phyloP scores from a whole-genome alignment of 2,329 filamentous ascomycete genomes.

The Fusarium sp. region DNA sequence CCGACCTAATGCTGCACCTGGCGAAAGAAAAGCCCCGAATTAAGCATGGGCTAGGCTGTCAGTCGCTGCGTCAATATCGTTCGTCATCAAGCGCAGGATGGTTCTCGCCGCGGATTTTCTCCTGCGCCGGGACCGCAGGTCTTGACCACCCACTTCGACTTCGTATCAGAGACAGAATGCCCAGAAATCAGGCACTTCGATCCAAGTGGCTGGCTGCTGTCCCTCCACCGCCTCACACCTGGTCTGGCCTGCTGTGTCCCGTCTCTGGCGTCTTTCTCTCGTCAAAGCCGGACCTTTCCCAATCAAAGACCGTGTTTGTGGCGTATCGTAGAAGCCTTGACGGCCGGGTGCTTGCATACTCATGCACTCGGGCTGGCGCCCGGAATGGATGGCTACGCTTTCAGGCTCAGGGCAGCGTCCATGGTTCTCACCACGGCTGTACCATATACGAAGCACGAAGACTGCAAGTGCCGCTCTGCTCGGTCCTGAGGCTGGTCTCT shows the following conservation, averaged over 20 bases:
- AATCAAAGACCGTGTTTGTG: conserved; percentile 60
- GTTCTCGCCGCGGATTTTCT: conserved; percentile 15
- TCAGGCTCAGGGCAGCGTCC: conserved; percentile 40
- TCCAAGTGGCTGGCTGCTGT: conserved; percentile 35
- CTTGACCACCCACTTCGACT: conserved; percentile 19
- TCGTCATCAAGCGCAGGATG: conserved; percentile 13
- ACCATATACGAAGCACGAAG: conserved; percentile 27
- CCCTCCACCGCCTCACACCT: conserved; percentile 34
- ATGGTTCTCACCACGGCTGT: conserved; percentile 18
- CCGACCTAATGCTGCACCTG: background rate
- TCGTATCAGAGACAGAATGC: conserved; percentile 37
- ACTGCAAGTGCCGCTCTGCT: conserved; percentile 31
- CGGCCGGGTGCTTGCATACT: conserved; percentile 63
- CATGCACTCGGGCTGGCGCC: conserved; percentile 50
- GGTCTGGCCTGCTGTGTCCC: conserved; percentile 45
- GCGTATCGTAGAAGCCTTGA: conserved; percentile 60
- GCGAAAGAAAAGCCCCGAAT: conserved; percentile 25
- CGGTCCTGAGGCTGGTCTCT: conserved; percentile 24
- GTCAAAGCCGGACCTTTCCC: conserved; percentile 49
- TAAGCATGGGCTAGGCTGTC: conserved; percentile 15
- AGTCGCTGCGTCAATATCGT: conserved; percentile 24
- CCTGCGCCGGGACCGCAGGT: conserved; percentile 13
- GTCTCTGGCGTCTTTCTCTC: conserved; percentile 42
- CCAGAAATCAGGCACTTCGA: conserved; percentile 35
- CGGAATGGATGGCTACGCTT: conserved; percentile 28